Base-by-base conservation (phyloP, 352 stramenopile genomes). In the Globisporangium cederbergense region DNA sequence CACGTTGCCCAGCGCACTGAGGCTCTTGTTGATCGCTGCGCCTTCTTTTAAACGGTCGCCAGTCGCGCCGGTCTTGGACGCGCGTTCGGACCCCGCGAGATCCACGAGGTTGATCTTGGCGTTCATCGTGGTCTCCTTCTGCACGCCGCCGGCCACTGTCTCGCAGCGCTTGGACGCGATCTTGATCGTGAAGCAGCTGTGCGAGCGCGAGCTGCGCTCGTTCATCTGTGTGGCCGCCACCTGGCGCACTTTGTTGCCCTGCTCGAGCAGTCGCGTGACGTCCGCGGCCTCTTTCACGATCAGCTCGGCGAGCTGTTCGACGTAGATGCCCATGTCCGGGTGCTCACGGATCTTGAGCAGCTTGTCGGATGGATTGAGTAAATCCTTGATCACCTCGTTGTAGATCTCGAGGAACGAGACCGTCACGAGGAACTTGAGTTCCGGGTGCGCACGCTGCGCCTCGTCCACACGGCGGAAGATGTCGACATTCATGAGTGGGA, bases 341-440 rank as follows among this genome's bases (percentile, higher is more conserved):
- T 98, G 90, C 71, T 98, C 90, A 7, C 90, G 88, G 55, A 98
- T 96, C 70, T 97, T 92, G 59, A 98, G 85, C 60, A 95, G 49
- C 59, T 97, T 95, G 64, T 96, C 90, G 3, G 86, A 92, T 6
- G 91, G 90, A 62, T 98, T 97, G 16, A 98, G 81, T 60, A 98
- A 68, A 64, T 98, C 95, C 43, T 96, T 91, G 63, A 98, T 96
- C 1, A 96, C 83, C 68, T 98, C 95, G 69, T 98, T 98, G 78
- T 98, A 98, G 60, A 98, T 97, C 64, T 98, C 94, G 22, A 98
- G 73, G 65, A 97, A 98, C n/a, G 89, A 97, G 16, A 97, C 91
- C 1, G 85, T 91, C 16, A 98, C 79, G 34, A 97, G 76, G 66
- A 88, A 98, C 66, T 97, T 88, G 50, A 82, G 73, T 16, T 74